Evolutionary conservation across 1,284 basidiomycete species (phyloP).

Genomic region (Dichomitus squalens): DNA sequence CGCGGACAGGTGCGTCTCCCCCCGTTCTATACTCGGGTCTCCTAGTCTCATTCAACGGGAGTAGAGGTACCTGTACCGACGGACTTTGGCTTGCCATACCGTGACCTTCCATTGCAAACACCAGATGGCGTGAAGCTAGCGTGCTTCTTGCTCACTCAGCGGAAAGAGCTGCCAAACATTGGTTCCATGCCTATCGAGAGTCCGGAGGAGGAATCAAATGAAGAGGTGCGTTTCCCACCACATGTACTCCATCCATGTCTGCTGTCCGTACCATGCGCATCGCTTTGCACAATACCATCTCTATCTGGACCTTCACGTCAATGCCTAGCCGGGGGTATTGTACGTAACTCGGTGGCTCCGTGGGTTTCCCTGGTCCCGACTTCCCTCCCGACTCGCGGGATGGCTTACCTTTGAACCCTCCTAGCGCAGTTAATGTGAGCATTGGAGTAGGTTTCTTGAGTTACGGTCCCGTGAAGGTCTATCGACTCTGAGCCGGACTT

Average conservation of each 20-base stretch:
- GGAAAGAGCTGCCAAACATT: constrained; percentile 33
- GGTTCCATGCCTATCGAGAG: constrained; percentile 14
- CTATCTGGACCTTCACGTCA: no score
- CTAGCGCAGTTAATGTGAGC: no score
- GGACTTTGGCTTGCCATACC: constrained; percentile 72
- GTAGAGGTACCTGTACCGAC: constrained; percentile 74
- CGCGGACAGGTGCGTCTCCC: constrained; percentile 60
- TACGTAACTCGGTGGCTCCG: no score
- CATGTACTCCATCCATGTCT: background rate
- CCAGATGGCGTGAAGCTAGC: constrained; percentile 62
- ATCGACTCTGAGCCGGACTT: no score
- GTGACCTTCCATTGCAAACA: constrained; percentile 70
- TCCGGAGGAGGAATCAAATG: constrained; percentile 21
- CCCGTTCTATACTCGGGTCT: background rate
- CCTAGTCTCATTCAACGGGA: background rate
- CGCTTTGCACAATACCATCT: background rate
- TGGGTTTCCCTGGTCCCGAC: no score
- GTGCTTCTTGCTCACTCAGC: constrained; percentile 62
- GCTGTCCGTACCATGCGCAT: no score
- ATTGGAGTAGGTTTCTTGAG: no score
- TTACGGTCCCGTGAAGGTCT: no score
- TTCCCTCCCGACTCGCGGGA: no score
- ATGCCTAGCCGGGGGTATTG: no score
- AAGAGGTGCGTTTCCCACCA: constrained; percentile 22
- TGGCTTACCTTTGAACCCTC: no score